Evolutionary conservation across 116 monocot genomes (phyloP).

Genomic region (Zostera marina): DNA sequence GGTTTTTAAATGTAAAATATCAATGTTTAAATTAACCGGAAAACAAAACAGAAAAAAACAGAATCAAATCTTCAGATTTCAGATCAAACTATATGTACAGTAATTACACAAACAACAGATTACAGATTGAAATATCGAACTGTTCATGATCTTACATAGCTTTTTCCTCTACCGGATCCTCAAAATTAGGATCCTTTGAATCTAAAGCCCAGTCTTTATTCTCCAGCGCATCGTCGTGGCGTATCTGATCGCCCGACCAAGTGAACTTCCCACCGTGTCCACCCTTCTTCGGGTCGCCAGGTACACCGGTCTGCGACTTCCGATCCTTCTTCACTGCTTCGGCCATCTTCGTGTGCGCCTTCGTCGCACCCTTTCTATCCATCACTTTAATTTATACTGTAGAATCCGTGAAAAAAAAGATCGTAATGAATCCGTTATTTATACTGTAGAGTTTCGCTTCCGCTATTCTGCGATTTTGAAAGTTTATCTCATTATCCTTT

Average conservation of each 20-base stretch:
- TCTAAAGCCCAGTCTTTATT: conserved; percentile 30
- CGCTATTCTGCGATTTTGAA: no score
- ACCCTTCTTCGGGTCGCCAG: conserved; percentile 86
- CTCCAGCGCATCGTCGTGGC: conserved; percentile 8
- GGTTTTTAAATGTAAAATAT: no score
- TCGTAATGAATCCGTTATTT: no score
- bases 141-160: background rate
- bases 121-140: background rate
- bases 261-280: conserved; percentile 91
- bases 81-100: no score
- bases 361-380: conserved; percentile 1
- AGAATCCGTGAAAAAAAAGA: no score
- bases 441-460: no score
- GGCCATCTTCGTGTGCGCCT: conserved; percentile 4
- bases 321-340: conserved; percentile 32
- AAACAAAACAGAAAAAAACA: no score
- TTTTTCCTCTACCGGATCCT: conserved; percentile 24
- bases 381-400: no score
- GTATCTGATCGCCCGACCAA: conserved; percentile 43
- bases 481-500: no score
- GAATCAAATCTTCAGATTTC: no score
- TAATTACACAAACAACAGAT: background rate
- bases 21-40: no score
- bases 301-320: conserved; percentile 63
- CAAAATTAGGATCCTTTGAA: conserved; percentile 52